Conservation (phyloP, 768 basidiomycete genomes). For the Lactarius sp. region DNA sequence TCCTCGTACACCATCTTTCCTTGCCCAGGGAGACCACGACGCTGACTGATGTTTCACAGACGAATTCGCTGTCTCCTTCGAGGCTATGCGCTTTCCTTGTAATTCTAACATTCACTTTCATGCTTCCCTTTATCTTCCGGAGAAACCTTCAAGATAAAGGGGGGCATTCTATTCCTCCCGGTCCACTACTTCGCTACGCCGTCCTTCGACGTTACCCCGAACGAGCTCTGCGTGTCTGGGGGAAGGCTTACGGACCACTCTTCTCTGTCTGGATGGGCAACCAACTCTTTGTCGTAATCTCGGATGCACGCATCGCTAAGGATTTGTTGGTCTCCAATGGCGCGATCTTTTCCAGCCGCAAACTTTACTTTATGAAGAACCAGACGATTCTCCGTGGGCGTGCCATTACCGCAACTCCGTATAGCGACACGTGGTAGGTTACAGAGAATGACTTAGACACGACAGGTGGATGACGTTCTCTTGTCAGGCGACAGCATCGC, state of each 20-base stretch:
- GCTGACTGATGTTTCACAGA: slow-evolving; percentile 3
- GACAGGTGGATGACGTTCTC: background rate
- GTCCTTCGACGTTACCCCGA: slow-evolving; percentile 42
- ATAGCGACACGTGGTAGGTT: slow-evolving; percentile 40
- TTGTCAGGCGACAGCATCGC: slow-evolving; percentile 40
- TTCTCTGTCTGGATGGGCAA: slow-evolving; percentile 46
- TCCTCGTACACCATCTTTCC: background rate
- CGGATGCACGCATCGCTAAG: slow-evolving; percentile 40
- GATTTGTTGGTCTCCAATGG: slow-evolving; percentile 45
- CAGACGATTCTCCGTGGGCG: slow-evolving; percentile 42
- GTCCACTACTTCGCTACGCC: slow-evolving; percentile 31
- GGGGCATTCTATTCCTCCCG: slow-evolving; percentile 29
- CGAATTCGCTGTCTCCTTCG: background rate
- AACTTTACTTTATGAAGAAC: slow-evolving; percentile 42
- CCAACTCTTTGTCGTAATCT: slow-evolving; percentile 44
- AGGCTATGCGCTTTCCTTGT: background rate
- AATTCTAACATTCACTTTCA: background rate
- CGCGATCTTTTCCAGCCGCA: slow-evolving; percentile 45
- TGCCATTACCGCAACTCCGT: slow-evolving; percentile 42
- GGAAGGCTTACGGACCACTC: slow-evolving; percentile 40
- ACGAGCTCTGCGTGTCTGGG: slow-evolving; percentile 40
- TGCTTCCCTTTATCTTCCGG: slow-evolving; percentile 26
- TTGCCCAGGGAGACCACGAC: background rate
- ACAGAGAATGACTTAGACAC: background rate
- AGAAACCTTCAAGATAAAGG: slow-evolving; percentile 26